Evolutionary conservation across 2,329 filamentous ascomycete species (phyloP).

Genomic region (Diaporthe caulivora): DNA sequence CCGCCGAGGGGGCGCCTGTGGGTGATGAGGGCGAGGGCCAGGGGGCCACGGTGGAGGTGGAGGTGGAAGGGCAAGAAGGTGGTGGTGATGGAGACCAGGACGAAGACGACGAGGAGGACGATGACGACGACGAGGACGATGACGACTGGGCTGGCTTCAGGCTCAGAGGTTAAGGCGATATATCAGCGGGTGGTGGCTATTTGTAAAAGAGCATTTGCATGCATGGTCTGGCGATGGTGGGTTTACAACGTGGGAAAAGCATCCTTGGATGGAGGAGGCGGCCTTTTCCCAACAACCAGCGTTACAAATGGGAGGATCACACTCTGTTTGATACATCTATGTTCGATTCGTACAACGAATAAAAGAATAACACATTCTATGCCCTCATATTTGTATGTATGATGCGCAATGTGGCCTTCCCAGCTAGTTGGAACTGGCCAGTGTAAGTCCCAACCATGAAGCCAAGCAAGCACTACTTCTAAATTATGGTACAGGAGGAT

Average conservation of each 20-base stretch:
- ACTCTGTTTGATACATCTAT: conserved; percentile 3
- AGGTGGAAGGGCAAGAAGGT: conserved; percentile 45
- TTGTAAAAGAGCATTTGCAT: neutral
- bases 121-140: conserved; percentile 58
- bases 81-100: conserved; percentile 51
- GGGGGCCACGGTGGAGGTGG: conserved; percentile 19
- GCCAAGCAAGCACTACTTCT: neutral
- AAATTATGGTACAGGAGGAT: neutral
- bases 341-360: neutral
- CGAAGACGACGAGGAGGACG: conserved; percentile 54
- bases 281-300: conserved; percentile 9
- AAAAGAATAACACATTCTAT: neutral
- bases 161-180: conserved; percentile 52
- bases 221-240: conserved; percentile 12
- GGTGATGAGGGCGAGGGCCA: neutral
- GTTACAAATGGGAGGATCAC: neutral
- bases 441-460: no score
- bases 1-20: neutral
- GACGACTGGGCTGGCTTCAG: conserved; percentile 73
- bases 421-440: neutral
- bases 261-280: neutral
- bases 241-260: neutral
- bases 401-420: neutral
- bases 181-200: neutral
- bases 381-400: neutral